Conservation (phyloP, 352 stramenopile genomes). For the Phytophthora pistaciae region DNA sequence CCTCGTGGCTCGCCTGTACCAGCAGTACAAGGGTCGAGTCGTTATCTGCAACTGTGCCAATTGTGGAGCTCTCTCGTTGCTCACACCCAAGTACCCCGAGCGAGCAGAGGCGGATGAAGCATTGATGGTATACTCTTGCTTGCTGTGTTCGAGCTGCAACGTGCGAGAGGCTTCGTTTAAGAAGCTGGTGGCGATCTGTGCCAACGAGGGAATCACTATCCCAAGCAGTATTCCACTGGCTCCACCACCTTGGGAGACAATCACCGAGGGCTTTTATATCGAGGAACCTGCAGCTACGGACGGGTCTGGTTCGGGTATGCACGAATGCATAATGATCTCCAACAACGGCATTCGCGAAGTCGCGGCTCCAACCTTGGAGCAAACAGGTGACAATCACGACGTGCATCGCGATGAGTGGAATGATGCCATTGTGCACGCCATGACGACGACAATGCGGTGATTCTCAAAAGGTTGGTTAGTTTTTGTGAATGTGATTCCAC, state of each 20-base stretch:
- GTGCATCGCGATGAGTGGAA: constrained; percentile 48
- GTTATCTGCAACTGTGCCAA: constrained; percentile 63
- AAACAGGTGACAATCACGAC: constrained; percentile 32
- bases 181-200: constrained; percentile 60
- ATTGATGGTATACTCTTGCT: constrained; percentile 64
- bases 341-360: constrained; percentile 66
- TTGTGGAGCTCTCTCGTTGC: constrained; percentile 68
- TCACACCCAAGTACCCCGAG: constrained; percentile 53
- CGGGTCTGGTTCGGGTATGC: constrained; percentile 30
- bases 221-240: constrained; percentile 45
- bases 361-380: constrained; percentile 21
- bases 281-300: constrained; percentile 56
- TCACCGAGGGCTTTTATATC: constrained; percentile 64
- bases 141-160: constrained; percentile 78
- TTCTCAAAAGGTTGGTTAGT: neutral
- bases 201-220: constrained; percentile 52
- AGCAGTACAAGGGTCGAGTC: constrained; percentile 45
- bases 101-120: constrained; percentile 29
- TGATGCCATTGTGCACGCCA: constrained; percentile 60
- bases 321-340: constrained; percentile 62
- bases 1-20: constrained; percentile 58
- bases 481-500: neutral
- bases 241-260: constrained; percentile 41
- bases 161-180: constrained; percentile 73
- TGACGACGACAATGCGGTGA: constrained; percentile 39